A percentile compares a stretch with the other conserved stretches of the same genome.
Conservation (phyloP, 805 yeast species). For the Barnettozyma pratensis region DNA sequence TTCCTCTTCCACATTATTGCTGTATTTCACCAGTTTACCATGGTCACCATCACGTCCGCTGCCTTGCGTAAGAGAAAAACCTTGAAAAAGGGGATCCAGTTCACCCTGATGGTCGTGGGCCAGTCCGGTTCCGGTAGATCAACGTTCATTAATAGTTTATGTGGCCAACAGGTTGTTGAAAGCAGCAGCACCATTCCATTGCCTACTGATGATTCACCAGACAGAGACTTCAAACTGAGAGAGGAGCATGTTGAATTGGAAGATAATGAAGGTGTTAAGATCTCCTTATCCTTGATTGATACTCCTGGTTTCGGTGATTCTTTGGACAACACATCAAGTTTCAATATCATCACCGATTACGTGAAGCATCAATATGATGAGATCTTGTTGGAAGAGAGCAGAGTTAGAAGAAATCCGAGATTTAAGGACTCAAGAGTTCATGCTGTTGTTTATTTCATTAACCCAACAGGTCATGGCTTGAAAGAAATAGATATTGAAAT, state of each 20-base stretch:
- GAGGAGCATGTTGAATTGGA: conserved; percentile 81
- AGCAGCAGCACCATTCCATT: conserved; percentile 53
- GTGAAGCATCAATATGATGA: conserved; percentile 81
- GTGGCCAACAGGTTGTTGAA: conserved; percentile 83
- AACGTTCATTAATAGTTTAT: conserved; percentile 86
- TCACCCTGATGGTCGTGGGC: conserved; percentile 83
- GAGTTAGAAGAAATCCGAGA: conserved; percentile 80
- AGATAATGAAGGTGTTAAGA: conserved; percentile 81
- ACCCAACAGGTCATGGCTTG: conserved; percentile 81
- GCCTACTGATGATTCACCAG: conserved; percentile 46
- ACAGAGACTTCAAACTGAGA: conserved; percentile 56
- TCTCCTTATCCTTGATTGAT: conserved; percentile 68
- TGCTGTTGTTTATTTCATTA: conserved; percentile 68
- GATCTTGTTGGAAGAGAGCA: conserved; percentile 71
- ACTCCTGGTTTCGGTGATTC: conserved; percentile 83
- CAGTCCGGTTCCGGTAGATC: conserved; percentile 86
- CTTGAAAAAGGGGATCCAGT: conserved; percentile 77
- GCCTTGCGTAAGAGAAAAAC: conserved; percentile 71
- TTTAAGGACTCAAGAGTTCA: conserved; percentile 83
- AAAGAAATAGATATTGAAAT: conserved; percentile 73
- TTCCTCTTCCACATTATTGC: neutral
- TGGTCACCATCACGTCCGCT: conserved; percentile 48
- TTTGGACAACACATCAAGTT: conserved; percentile 61
- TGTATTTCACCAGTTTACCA: too few relatives aligned
- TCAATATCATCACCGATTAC: conserved; percentile 69